phyloP scores from a whole-genome alignment of 768 basidiomycete species.

The Kwoniella pini region DNA sequence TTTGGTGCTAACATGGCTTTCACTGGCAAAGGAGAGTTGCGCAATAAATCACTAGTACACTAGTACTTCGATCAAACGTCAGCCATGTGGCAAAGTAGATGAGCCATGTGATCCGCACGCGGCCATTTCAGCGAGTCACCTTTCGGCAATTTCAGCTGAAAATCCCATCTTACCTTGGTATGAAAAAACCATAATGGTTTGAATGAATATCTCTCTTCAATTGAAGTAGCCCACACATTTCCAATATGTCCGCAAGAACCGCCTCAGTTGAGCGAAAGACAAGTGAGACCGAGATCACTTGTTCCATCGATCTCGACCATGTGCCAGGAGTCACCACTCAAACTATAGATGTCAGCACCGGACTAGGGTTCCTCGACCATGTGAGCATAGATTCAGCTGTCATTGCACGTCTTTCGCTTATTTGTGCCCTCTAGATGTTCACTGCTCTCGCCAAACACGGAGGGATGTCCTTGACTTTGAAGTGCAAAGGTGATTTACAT shows the following conservation, averaged over 20 bases:
- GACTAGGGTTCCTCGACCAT: constrained; percentile 98
- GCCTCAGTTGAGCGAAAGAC: constrained; percentile 74
- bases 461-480: constrained; percentile 85
- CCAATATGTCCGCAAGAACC: constrained; percentile 23
- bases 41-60: too few species aligned
- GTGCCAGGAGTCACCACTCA: constrained; percentile 66
- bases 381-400: constrained; percentile 60
- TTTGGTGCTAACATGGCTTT: too few species aligned
- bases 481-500: constrained; percentile 91
- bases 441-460: constrained; percentile 95
- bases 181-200: background rate
- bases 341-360: constrained; percentile 80
- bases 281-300: constrained; percentile 86
- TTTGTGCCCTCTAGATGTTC: constrained; percentile 71
- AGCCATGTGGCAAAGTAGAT: background rate
- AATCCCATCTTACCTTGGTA: background rate
- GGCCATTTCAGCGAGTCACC: background rate
- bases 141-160: background rate
- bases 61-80: too few species aligned
- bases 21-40: too few species aligned
- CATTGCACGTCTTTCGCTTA: constrained; percentile 7
- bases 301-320: constrained; percentile 78
- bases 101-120: background rate
- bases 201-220: background rate
- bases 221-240: too few species aligned